Evolutionary conservation across 2,329 filamentous ascomycete species (phyloP).

Genomic region (Pezicula carpinea): DNA sequence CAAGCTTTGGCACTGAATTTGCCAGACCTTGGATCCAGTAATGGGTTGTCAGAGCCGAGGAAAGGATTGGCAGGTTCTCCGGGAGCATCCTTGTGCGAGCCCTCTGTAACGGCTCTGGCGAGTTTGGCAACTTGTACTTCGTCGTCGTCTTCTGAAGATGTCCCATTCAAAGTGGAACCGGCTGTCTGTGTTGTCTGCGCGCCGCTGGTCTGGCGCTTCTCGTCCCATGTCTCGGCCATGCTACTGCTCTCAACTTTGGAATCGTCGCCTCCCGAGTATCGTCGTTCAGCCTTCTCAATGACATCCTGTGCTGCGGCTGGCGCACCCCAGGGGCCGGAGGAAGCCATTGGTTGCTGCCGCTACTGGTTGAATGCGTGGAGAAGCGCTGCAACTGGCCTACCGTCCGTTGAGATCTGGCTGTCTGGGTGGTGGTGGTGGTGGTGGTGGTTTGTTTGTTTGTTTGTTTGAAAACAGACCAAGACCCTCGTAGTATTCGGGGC

Average conservation of each 20-base stretch:
- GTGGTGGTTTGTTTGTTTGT: no score
- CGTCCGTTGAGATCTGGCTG: slow-evolving; percentile 5
- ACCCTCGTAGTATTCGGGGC: no score
- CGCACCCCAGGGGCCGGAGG: slow-evolving; percentile 8
- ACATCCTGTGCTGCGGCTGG: slow-evolving; percentile 6
- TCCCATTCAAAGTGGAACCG: slow-evolving; percentile 6
- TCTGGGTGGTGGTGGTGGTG: no score
- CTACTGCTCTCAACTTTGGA: not conserved
- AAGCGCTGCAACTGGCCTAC: no score
- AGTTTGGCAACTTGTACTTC: slow-evolving; percentile 18
- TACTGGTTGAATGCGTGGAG: no score
- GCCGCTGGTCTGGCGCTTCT: slow-evolving; percentile 4
- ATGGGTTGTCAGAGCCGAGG: slow-evolving; percentile 40
- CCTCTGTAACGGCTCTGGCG: slow-evolving; percentile 21
- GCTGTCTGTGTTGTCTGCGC: slow-evolving; percentile 1
- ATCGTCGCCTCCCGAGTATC: not conserved
- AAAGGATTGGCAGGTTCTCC: slow-evolving; percentile 45
- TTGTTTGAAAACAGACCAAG: no score
- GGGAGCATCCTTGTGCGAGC: slow-evolving; percentile 16
- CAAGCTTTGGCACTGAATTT: slow-evolving; percentile 53
- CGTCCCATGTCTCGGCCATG: not conserved
- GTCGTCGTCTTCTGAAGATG: slow-evolving; percentile 12
- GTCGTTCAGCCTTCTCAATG: slow-evolving; percentile 5
- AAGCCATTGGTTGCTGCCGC: slow-evolving; percentile 13
- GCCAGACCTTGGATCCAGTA: slow-evolving; percentile 46